Evolutionary conservation across 169 alveolate genomes (phyloP), one percentile per base, ranked within the genome.

Genomic region (Plasmodium chabaudi): DNA sequence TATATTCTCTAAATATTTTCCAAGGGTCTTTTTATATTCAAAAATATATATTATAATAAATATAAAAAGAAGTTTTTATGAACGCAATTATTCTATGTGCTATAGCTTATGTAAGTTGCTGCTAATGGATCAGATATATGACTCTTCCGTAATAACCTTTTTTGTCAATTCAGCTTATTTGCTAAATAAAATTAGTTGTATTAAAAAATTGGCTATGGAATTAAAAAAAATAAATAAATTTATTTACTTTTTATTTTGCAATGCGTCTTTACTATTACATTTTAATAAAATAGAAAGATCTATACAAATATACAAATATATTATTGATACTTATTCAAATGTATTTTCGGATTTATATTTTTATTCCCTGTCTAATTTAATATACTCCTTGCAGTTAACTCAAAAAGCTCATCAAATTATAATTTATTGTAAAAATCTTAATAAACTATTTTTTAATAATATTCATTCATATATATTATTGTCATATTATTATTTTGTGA

Each of bases 41-140:
- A 65, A 82, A 67, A 44, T 82, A 27, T 60, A 34, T 59, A 82
- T 82, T 34, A 60, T 82, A 55, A 67, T 82, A 21, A 82, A 82
- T 82, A 82, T 79, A 6, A 79, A 79, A 79, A 79, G 61, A 44
- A 79, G 82, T 79, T 79, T 67, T 79, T 67, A 79, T 79, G 89
- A 79, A 67, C 56, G 49, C n/a, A 79, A 79, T 79, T 79, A 34
- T 47, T 44, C 53, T 7, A 79, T 79, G 84, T 79, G 75, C 15
- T 65, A 65, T 67, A 79, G 89, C 68, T 67, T 79, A 79, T 15
- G 89, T 15, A 79, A 79, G 46, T 15, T 79, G 23, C 55, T 79
- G 56, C 21, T 79, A 49, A 79, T 34, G 44, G 55, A 79, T 47
- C 69, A 79, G 19, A 79, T 67, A 51, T 79, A 79, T 79, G 89